Evolutionary conservation across 768 basidiomycete genomes (phyloP).

Genomic region (Tulasnella sp.): DNA sequence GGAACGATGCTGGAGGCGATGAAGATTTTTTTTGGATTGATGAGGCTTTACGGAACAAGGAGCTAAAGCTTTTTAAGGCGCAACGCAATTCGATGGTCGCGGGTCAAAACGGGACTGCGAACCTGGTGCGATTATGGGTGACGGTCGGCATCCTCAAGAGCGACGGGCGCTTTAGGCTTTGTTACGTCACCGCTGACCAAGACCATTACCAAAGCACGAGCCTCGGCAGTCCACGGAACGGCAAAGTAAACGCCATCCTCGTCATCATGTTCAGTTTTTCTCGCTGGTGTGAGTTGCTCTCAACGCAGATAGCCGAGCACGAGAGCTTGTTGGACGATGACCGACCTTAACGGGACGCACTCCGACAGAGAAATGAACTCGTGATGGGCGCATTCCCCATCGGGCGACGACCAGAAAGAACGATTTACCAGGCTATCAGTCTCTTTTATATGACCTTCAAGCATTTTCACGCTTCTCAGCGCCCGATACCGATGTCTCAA

Average conservation of each 20-base stretch:
- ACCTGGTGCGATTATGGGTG: not conserved
- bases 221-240: not conserved
- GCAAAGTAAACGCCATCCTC: not conserved
- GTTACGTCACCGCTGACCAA: conserved; percentile 1
- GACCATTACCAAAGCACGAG: not conserved
- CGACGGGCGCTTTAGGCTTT: not conserved
- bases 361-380: not conserved
- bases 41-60: not conserved
- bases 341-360: not conserved
- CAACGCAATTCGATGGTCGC: not conserved
- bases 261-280: too few relatives aligned
- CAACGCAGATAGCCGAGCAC: not conserved
- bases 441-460: not conserved
- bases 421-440: not conserved
- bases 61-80: not conserved
- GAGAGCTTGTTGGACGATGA: not conserved
- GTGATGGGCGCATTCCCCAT: not conserved
- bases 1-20: not conserved
- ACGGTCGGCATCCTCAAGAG: not conserved
- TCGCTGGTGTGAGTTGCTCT: not conserved
- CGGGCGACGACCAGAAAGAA: not conserved
- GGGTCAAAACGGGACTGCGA: not conserved
- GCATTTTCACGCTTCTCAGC: not conserved
- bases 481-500: not conserved
- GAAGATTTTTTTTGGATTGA: not conserved